phyloP scores from a whole-genome alignment of 331 rosid species.

The Cydonia oblonga region DNA sequence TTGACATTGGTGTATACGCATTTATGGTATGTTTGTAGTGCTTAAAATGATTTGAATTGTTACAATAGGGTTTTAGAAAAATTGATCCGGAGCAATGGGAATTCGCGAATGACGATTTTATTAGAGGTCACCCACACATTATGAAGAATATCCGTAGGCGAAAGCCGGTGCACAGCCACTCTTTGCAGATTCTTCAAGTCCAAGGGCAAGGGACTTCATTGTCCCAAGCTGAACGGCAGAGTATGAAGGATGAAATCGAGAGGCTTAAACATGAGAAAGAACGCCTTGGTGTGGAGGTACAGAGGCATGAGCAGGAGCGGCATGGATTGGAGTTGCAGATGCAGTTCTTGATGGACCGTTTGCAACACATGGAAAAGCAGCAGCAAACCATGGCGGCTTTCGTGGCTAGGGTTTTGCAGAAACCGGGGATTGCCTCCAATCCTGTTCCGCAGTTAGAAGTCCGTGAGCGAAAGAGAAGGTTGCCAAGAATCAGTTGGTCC shows the following conservation, averaged over 20 bases:
- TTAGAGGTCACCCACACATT: conserved; percentile 60
- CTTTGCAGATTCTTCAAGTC: conserved; percentile 45
- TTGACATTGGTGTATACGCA: neutral
- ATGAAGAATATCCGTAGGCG: conserved; percentile 73
- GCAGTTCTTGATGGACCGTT: conserved; percentile 28
- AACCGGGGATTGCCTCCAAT: conserved; percentile 37
- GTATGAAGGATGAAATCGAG: conserved; percentile 44
- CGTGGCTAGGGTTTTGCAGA: conserved; percentile 41
- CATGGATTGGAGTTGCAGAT: conserved; percentile 24
- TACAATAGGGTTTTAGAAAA: conserved; percentile 73
- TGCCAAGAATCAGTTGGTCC: conserved; percentile 26
- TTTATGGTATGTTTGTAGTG: neutral
- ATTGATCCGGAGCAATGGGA: conserved; percentile 83
- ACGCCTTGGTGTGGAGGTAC: conserved; percentile 33
- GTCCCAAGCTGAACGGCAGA: conserved; percentile 44
- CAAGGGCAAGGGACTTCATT: conserved; percentile 43
- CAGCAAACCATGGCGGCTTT: conserved; percentile 44
- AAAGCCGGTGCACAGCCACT: conserved; percentile 78
- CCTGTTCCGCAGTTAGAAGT: conserved; percentile 35
- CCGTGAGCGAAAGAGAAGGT: conserved; percentile 51
- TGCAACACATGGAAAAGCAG: conserved; percentile 36
- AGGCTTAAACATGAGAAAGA: conserved; percentile 43
- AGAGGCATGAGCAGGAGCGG: conserved; percentile 43
- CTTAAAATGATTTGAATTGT: neutral
- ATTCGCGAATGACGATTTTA: conserved; percentile 69